phyloP scores from a whole-genome alignment of 306 rosid species.

The Delonix regia region DNA sequence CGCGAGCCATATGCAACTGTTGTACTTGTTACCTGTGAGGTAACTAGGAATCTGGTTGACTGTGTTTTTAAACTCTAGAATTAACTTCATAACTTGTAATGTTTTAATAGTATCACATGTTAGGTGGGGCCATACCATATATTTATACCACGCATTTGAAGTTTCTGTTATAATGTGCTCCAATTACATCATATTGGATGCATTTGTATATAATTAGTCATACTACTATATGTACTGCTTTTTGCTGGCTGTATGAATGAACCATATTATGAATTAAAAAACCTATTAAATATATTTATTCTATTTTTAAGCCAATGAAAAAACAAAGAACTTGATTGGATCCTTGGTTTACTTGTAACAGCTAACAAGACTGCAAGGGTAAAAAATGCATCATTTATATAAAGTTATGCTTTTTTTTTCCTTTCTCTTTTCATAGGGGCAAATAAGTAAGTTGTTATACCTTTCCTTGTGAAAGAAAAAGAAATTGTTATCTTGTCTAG shows the following conservation, averaged over 20 bases:
- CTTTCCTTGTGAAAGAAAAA: not conserved
- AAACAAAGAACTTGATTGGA: conserved; percentile 1
- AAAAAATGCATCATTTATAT: not conserved
- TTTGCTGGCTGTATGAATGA: conserved; percentile 15
- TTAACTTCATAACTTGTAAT: conserved; percentile 5
- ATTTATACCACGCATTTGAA: conserved; percentile 16
- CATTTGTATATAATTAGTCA: conserved; percentile 20
- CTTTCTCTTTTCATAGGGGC: not conserved
- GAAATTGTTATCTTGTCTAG: not conserved
- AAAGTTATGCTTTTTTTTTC: not conserved
- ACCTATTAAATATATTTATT: conserved; percentile 26
- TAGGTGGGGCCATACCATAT: conserved; percentile 14
- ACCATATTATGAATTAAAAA: conserved; percentile 3
- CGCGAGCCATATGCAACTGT: conserved; percentile 94
- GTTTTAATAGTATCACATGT: conserved; percentile 19
- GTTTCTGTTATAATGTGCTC: conserved; percentile 27
- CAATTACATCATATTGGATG: conserved; percentile 3
- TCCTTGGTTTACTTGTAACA: conserved; percentile 12
- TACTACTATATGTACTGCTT: not conserved
- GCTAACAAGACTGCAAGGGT: not conserved
- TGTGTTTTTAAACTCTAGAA: conserved; percentile 2
- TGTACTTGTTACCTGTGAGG: conserved; percentile 96
- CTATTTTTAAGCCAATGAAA: conserved; percentile 9
- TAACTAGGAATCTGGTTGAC: conserved; percentile 38
- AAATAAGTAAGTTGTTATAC: conserved; percentile 6